Evolutionary conservation across 208 protist species (phyloP).

Genomic region (Lotmaria passim): DNA sequence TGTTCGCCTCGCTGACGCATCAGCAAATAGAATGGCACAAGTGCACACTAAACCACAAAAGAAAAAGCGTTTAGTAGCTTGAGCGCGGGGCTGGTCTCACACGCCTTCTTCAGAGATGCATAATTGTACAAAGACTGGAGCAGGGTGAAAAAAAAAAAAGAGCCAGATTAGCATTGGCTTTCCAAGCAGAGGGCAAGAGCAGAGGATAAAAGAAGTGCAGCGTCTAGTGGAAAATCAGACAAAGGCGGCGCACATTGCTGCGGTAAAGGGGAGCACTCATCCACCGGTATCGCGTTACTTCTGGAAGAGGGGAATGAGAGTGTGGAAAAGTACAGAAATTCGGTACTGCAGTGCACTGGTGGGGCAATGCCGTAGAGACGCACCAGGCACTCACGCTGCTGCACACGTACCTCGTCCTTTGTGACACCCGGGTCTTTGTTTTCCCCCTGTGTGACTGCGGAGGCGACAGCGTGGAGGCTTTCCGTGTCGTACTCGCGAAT

Average conservation of each 20-base stretch:
- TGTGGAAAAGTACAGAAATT: no score
- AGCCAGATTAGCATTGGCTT: background rate
- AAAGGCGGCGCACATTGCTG: background rate
- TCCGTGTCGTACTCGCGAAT: conserved; percentile 8
- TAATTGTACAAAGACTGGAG: no score
- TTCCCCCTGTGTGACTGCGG: background rate
- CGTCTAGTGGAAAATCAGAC: background rate
- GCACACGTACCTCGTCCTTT: background rate
- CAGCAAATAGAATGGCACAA: background rate
- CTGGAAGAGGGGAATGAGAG: no score
- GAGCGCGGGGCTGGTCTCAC: no score
- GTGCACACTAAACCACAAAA: background rate
- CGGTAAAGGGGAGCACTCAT: no score
- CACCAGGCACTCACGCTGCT: conserved; percentile 8
- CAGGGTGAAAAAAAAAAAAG: background rate
- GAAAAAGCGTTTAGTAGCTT: no score
- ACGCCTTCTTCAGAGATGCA: no score
- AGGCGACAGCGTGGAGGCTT: background rate
- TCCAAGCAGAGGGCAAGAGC: conserved; percentile 15
- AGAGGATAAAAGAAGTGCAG: background rate
- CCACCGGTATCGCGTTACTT: no score
- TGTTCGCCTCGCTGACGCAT: no score
- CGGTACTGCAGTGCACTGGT: no score
- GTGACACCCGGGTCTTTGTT: background rate
- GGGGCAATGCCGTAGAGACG: no score